Conservation (phyloP, 2,329 filamentous ascomycete genomes). For the Torrubiellomyces zombiae region DNA sequence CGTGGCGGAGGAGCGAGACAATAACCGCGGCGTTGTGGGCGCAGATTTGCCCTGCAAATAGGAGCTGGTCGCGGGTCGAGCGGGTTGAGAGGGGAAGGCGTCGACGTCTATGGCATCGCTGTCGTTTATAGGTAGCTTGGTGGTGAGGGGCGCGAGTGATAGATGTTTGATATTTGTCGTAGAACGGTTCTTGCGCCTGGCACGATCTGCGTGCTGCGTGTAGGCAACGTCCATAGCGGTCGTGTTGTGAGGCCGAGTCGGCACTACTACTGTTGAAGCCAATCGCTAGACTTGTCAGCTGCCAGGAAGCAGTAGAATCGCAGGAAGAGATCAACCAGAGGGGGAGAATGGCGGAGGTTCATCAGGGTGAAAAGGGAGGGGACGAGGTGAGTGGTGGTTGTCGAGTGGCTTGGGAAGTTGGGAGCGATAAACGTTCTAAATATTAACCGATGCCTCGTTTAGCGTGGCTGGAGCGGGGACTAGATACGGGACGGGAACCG, state of each 20-base stretch:
- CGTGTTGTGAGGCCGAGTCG: neutral
- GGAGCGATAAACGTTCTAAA: too few species aligned
- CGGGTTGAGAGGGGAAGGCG: conserved; percentile 14
- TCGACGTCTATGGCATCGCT: conserved; percentile 29
- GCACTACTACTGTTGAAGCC: too few species aligned
- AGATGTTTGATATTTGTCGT: conserved; percentile 42
- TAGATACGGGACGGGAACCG: too few species aligned
- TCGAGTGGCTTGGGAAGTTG: too few species aligned
- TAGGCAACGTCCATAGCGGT: conserved; percentile 38
- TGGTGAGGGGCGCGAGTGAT: conserved; percentile 46
- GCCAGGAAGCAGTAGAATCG: neutral
- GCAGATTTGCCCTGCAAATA: conserved; percentile 47
- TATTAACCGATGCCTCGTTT: too few species aligned
- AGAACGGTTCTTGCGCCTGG: conserved; percentile 41
- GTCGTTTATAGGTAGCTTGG: conserved; percentile 41
- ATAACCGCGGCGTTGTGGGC: conserved; percentile 45
- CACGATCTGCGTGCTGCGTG: conserved; percentile 40
- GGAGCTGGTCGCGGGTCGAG: conserved; percentile 18
- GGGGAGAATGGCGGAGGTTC: conserved; percentile 1
- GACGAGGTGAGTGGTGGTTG: too few species aligned
- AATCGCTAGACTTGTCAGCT: too few species aligned
- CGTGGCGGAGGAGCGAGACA: conserved; percentile 36
- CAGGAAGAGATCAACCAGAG: too few species aligned
- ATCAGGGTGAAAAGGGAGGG: neutral
- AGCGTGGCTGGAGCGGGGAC: too few species aligned